phyloP scores from a whole-genome alignment of 352 stramenopile species.

The Phytopythium sindhum region DNA sequence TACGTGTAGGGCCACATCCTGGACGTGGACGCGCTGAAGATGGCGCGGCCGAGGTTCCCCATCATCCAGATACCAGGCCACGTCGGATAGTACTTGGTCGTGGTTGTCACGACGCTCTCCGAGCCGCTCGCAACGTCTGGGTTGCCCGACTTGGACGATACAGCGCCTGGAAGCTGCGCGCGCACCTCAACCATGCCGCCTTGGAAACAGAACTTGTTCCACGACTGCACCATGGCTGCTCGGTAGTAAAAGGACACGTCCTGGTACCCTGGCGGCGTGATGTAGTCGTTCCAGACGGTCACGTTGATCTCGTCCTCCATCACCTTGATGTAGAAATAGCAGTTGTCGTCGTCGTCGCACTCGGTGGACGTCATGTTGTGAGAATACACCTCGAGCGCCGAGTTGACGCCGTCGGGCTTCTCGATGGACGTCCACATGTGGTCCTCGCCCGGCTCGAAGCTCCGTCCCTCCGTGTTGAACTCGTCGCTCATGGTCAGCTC shows the following conservation, averaged over 20 bases:
- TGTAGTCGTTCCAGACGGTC: conserved; percentile 63
- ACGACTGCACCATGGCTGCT: conserved; percentile 86
- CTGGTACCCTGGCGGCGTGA: conserved; percentile 23
- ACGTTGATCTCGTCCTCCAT: conserved; percentile 27
- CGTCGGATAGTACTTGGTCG: conserved; percentile 25
- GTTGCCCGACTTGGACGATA: conserved; percentile 31
- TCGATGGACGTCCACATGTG: conserved; percentile 85
- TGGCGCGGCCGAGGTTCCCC: no score
- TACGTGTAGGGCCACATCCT: conserved; percentile 97
- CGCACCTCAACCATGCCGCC: conserved; percentile 89
- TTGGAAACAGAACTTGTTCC: conserved; percentile 94
- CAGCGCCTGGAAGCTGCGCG: conserved; percentile 81
- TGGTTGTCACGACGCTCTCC: conserved; percentile 11
- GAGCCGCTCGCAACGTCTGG: conserved; percentile 34
- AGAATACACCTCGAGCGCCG: conserved; percentile 91
- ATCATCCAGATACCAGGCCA: conserved; percentile 97
- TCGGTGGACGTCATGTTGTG: conserved; percentile 61
- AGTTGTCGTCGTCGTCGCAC: conserved; percentile 35
- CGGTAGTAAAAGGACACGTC: conserved; percentile 38
- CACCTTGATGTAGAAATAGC: conserved; percentile 46
- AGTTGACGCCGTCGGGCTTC: conserved; percentile 65
- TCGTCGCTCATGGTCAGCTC: conserved; percentile 71
- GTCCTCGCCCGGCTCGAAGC: conserved; percentile 87
- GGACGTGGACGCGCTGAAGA: conserved; percentile 87
- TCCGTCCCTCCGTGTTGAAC: conserved; percentile 48